Evolutionary conservation across 2,329 filamentous ascomycete species (phyloP), one percentile per base, ranked within the genome.

Genomic region (Hypomyces rosellus): DNA sequence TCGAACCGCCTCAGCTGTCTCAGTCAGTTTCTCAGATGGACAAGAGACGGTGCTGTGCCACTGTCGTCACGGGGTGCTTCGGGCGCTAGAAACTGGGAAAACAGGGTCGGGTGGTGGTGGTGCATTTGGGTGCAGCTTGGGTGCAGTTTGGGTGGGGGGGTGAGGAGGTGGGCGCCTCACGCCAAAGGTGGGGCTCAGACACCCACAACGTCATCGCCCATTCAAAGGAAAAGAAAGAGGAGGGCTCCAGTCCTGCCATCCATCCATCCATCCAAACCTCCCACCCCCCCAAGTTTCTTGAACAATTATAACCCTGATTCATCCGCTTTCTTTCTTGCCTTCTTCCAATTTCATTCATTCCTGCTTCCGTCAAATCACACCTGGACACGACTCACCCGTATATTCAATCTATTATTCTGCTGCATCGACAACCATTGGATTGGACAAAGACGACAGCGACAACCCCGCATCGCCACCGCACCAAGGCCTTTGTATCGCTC

Each of bases 151-250:
- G 20, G 20, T 20, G 20, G 20, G 20, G 20, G 5, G 20, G 20
- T 20, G 20, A 20, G 40, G 16, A 51, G 50, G 36, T 48, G 45
- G 45, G 48, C 37, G 49, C 34, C 43, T 46, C 42, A 16, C 22
- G 30, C 22, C 42, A 45, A 45, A 13, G n/a, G 51, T 48, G 51
- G 51, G 51, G 51, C 51, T 44, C 51, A 47, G 51, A 4, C 43
- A 53, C 25, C 48, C 45, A 34, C 36, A 53, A 50, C 51, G 51
- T 53, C 51, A 50, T 53, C 51, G 48, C 48, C 43, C 30, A 16
- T 16, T 40, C 20, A 25, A 36, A 39, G 14, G 22, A 44, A 34
- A 25, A 16, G 14, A 44, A 44, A 34, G 38, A 16, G 22, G 15
- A 50, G 37, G 34, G 25, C 42, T n/a, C 22, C 45, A 11, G 9